These are phyloP conservation scores for Halenospora varia DNA, from an alignment of 495 filamentous ascomycete species.

Conservation along the genomic window DNA sequence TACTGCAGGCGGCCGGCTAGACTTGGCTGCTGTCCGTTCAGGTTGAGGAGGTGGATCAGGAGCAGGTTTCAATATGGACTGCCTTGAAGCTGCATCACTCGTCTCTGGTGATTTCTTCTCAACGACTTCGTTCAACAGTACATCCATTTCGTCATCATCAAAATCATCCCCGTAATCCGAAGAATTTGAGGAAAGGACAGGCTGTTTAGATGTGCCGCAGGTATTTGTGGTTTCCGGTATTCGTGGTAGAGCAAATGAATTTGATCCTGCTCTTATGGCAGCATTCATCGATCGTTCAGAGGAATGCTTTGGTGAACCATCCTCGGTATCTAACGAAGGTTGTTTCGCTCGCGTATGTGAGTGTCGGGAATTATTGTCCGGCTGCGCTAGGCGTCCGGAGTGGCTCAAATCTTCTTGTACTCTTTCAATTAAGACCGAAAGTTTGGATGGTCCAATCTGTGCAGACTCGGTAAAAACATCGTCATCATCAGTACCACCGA, in stretches of 20 bases:
- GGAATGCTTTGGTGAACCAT: background rate
- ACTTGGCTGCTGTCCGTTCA: background rate
- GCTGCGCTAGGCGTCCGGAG: slow-evolving; percentile 12
- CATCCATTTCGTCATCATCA: slow-evolving; percentile 53
- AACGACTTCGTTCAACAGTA: slow-evolving; percentile 26
- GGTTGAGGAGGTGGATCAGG: slow-evolving; percentile 4
- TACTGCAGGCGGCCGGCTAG: background rate
- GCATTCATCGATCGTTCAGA: no score
- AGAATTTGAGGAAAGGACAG: slow-evolving; percentile 24
- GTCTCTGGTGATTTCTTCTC: slow-evolving; percentile 2
- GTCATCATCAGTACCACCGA: slow-evolving; percentile 34
- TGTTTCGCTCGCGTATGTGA: background rate
- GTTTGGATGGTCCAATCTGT: slow-evolving; percentile 37
- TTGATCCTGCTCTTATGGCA: background rate
- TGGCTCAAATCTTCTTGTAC: slow-evolving; percentile 58
- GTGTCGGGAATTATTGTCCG: background rate
- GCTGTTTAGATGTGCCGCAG: background rate
- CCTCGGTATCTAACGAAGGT: background rate
- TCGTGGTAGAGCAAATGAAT: background rate
- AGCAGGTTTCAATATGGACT: background rate
- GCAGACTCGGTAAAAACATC: slow-evolving; percentile 28
- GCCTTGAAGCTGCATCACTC: background rate
- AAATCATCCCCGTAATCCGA: slow-evolving; percentile 58
- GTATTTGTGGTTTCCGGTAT: background rate
- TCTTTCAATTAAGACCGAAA: slow-evolving; percentile 60